Percentiles rank a stretch among this genome's conserved stretches.
Conservation (phyloP, 257 asterid species). For the Penstemon barbatus region DNA sequence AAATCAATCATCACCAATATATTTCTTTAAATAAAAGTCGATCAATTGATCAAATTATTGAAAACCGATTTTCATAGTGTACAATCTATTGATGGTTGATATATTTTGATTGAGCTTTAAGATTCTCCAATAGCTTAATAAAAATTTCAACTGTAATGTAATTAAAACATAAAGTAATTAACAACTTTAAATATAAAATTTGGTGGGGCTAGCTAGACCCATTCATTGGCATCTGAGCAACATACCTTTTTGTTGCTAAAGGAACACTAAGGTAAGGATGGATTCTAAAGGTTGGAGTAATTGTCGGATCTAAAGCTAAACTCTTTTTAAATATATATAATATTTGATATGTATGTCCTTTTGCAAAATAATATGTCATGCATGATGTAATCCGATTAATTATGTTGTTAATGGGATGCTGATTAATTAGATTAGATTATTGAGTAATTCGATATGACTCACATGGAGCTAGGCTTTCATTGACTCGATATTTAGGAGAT, state of each 20-base stretch:
- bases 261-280: conserved; percentile 20
- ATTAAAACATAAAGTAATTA: background rate
- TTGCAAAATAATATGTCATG: conserved; percentile 43
- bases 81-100: background rate
- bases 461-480: conserved; percentile 22
- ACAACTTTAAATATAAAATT: background rate
- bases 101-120: no score
- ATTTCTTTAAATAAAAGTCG: no score
- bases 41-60: no score
- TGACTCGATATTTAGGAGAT: conserved; percentile 21
- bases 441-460: conserved; percentile 22
- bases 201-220: background rate
- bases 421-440: background rate
- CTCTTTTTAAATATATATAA: background rate
- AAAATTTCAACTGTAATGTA: background rate
- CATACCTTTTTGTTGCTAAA: conserved; percentile 10
- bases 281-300: background rate
- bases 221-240: conserved; percentile 21
- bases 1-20: no score
- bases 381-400: conserved; percentile 34
- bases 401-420: background rate
- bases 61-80: background rate
- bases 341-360: conserved; percentile 20
- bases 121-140: no score
- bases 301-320: conserved; percentile 20